These are phyloP conservation scores for Letharia lupina DNA, from an alignment of 495 filamentous ascomycete genomes.

Conservation along the genomic window DNA sequence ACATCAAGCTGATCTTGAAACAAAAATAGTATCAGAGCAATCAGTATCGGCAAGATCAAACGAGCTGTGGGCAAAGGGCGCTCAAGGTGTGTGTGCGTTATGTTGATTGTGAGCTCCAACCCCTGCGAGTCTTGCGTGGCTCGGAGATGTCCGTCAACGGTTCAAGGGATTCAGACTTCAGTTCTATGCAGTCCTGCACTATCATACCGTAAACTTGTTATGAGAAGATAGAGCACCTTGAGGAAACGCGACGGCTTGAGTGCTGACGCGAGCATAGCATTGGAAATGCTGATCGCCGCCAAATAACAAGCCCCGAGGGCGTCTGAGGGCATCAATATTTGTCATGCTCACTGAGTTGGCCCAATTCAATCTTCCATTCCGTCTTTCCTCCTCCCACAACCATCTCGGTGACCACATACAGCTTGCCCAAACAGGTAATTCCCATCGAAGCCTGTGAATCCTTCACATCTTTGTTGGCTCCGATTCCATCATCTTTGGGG, in stretches of 20 bases:
- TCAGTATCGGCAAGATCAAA: conserved; percentile 9
- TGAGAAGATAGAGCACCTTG: neutral
- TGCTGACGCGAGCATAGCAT: neutral
- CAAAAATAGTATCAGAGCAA: neutral
- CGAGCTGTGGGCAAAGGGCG: conserved; percentile 7
- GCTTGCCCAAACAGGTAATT: neutral
- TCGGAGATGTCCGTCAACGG: neutral
- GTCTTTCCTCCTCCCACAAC: neutral
- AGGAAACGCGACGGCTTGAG: neutral
- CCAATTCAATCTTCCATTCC: neutral
- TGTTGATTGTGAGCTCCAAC: neutral
- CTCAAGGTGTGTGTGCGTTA: neutral
- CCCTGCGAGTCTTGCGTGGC: neutral
- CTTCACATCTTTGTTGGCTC: neutral
- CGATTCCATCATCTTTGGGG: neutral
- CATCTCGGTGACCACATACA: neutral
- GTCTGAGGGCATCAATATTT: neutral
- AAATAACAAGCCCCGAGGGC: too few relatives aligned
- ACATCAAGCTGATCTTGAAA: neutral
- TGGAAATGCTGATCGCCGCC: neutral
- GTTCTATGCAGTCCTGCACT: neutral
- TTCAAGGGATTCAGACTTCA: neutral
- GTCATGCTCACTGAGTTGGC: conserved; percentile 1
- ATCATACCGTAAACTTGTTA: neutral
- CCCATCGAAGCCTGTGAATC: neutral